Percentiles rank a stretch among this genome's conserved stretches.
Evolutionary conservation across 371 early-diverging fungal species (phyloP).

Genomic region (Mortierella sp.): DNA sequence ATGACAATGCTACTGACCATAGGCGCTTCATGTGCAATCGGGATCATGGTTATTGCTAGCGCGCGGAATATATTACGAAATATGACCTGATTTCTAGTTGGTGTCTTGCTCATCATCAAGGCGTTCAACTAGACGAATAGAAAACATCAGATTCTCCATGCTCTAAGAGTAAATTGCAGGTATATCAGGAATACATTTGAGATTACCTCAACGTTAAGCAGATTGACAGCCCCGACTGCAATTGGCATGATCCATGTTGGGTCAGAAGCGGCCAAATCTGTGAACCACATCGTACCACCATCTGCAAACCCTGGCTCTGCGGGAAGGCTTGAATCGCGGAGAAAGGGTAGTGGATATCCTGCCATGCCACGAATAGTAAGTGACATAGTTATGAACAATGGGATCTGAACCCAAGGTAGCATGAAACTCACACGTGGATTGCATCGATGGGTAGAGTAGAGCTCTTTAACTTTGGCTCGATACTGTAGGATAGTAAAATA

Average conservation of each 20-base stretch:
- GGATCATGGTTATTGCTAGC: conserved; percentile 73
- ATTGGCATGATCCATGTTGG: conserved; percentile 80
- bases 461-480: conserved; percentile 64
- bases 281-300: conserved; percentile 79
- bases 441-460: conserved; percentile 74
- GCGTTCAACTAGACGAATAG: conserved; percentile 62
- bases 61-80: conserved; percentile 69
- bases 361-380: conserved; percentile 77
- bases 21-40: conserved; percentile 79
- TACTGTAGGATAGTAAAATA: conserved; percentile 60
- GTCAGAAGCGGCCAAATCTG: conserved; percentile 76
- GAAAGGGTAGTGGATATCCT: conserved; percentile 71
- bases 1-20: conserved; percentile 58
- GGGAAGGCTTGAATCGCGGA: conserved; percentile 55
- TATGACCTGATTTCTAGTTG: conserved; percentile 60
- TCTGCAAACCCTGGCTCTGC: conserved; percentile 64
- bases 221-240: conserved; percentile 74
- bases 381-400: conserved; percentile 80
- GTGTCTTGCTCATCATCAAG: conserved; percentile 61
- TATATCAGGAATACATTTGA: background rate
- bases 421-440: conserved; percentile 72
- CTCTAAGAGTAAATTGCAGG: background rate
- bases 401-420: conserved; percentile 82
- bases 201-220: conserved; percentile 79
- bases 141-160: background rate